phyloP scores from a whole-genome alignment of 768 basidiomycete species.

The Tylopilus rubrobrunneus region DNA sequence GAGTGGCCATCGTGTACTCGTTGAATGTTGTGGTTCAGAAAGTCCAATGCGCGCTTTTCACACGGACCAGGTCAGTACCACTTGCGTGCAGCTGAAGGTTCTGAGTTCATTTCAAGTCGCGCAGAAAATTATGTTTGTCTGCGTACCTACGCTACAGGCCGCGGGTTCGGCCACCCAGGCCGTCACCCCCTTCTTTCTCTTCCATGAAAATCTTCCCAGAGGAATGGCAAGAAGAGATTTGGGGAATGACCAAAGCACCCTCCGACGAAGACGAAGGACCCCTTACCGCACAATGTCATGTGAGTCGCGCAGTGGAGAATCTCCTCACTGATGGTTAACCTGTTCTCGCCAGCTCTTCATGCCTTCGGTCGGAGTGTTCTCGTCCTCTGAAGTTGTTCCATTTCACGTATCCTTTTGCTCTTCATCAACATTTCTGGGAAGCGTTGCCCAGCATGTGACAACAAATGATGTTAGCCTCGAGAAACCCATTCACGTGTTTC shows the following conservation, averaged over 20 bases:
- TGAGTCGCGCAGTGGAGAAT: constrained; percentile 11
- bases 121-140: constrained; percentile 22
- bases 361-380: constrained; percentile 57
- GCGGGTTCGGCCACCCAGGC: constrained; percentile 31
- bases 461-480: constrained; percentile 10
- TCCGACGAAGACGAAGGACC: constrained; percentile 4
- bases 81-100: background rate
- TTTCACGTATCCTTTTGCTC: constrained; percentile 63
- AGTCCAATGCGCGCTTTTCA: constrained; percentile 16
- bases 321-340: background rate
- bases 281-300: constrained; percentile 28
- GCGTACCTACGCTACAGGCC: constrained; percentile 27
- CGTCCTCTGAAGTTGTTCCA: constrained; percentile 53
- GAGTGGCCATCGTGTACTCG: constrained; percentile 23
- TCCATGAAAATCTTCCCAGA: constrained; percentile 27
- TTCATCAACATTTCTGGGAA: constrained; percentile 35
- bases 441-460: constrained; percentile 5
- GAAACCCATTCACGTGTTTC: constrained; percentile 44
- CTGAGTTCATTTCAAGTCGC: constrained; percentile 2
- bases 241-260: constrained; percentile 21
- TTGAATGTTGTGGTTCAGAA: constrained; percentile 25
- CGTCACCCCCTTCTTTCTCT: constrained; percentile 22
- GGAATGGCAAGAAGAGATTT: constrained; percentile 33
- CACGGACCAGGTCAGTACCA: constrained; percentile 20
- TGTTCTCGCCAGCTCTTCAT: constrained; percentile 48